Conservation (phyloP, 148 eudicot genomes). For the Rhododendron mucronatum region DNA sequence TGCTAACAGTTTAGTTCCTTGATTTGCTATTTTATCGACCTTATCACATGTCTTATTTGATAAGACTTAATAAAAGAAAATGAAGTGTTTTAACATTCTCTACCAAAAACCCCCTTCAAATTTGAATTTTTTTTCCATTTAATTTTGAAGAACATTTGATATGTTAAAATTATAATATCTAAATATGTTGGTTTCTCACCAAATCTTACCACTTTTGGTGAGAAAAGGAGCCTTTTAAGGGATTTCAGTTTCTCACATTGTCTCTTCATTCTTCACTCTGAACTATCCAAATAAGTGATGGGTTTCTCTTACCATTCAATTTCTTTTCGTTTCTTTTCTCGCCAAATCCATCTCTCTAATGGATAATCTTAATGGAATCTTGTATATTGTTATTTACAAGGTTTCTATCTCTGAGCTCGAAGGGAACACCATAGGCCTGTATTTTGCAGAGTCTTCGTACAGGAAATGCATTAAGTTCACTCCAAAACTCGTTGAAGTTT, state of each 20-base stretch:
- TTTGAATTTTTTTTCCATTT: too few species aligned
- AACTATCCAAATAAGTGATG: not conserved
- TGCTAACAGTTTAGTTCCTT: not conserved
- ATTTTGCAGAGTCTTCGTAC: conserved; percentile 34
- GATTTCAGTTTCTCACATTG: not conserved
- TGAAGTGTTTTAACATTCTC: not conserved
- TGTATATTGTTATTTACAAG: conserved; percentile 21
- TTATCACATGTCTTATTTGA: not conserved
- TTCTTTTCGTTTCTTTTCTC: not conserved
- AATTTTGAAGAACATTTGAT: too few species aligned
- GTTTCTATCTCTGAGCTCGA: conserved; percentile 57
- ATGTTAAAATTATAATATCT: too few species aligned
- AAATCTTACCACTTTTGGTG: not conserved
- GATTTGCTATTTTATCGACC: not conserved
- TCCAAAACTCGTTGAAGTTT: conserved; percentile 36
- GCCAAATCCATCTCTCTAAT: not conserved
- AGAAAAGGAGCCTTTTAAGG: not conserved
- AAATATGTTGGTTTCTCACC: not conserved
- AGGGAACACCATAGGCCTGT: conserved; percentile 61
- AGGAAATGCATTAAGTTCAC: conserved; percentile 32
- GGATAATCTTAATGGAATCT: not conserved
- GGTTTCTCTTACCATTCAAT: not conserved
- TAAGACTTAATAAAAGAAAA: not conserved
- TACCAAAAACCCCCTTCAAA: not conserved
- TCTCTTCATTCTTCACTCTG: not conserved